These are phyloP conservation scores for Neofusicoccum kwambonambiense DNA, from an alignment of 2,329 filamentous ascomycete species.

Conservation along the genomic window DNA sequence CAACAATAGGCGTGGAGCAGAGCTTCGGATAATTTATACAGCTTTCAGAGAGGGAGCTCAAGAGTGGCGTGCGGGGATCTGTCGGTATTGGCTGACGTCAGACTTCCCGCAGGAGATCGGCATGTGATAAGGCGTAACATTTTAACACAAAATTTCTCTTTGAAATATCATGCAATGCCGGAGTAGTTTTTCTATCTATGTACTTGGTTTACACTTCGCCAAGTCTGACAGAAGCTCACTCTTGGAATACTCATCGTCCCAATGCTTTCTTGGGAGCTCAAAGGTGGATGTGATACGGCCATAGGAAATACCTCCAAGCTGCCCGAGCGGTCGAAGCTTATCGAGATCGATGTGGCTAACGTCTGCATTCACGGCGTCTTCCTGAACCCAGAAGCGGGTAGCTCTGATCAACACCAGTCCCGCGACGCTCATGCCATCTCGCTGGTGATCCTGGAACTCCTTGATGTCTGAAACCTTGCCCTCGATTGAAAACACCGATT, in stretches of 20 bases:
- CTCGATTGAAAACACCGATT: slow-evolving; percentile 77
- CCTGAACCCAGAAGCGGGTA: slow-evolving; percentile 76
- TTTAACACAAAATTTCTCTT: no score
- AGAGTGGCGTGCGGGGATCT: no score
- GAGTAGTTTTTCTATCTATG: no score
- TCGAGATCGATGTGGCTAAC: slow-evolving; percentile 67
- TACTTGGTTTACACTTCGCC: no score
- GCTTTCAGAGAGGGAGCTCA: no score
- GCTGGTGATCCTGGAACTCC: slow-evolving; percentile 66
- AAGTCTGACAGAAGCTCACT: background rate
- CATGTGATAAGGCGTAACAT: no score
- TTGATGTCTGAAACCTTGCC: slow-evolving; percentile 67
- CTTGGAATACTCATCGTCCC: background rate
- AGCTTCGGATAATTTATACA: no score
- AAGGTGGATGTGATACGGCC: slow-evolving; percentile 35
- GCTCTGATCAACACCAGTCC: slow-evolving; percentile 67
- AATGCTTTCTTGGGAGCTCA: slow-evolving; percentile 20
- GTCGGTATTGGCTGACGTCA: no score
- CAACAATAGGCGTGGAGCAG: no score
- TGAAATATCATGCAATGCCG: no score
- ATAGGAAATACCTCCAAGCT: slow-evolving; percentile 81
- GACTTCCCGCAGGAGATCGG: no score
- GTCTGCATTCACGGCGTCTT: slow-evolving; percentile 77
- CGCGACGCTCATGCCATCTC: slow-evolving; percentile 61
- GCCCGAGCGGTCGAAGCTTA: slow-evolving; percentile 68